These are phyloP conservation scores for Cyclostephanos tholiformis DNA, from an alignment of 108 stramenopile genomes.

Conservation along the genomic window DNA sequence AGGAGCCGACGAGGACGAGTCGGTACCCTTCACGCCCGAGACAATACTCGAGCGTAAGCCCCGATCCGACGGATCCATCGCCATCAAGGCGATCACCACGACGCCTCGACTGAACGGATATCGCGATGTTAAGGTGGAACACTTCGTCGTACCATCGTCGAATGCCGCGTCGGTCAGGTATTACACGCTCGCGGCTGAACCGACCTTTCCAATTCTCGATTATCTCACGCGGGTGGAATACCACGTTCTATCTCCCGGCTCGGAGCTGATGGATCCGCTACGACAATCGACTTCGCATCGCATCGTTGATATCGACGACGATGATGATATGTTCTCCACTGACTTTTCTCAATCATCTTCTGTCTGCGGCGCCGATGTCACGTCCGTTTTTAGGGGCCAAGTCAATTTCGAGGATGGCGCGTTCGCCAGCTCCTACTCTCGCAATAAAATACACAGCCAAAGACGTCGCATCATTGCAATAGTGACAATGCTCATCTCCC, in stretches of 20 bases:
- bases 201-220: neutral
- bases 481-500: neutral
- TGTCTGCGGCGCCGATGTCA: neutral
- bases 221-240: slow-evolving; percentile 32
- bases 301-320: slow-evolving; percentile 1
- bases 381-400: slow-evolving; percentile 2
- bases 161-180: slow-evolving; percentile 2
- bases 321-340: slow-evolving; percentile 11
- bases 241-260: slow-evolving; percentile 9
- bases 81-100: slow-evolving; percentile 13
- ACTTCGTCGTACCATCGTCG: slow-evolving; percentile 2
- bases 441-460: neutral
- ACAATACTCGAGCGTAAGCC: neutral
- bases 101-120: slow-evolving; percentile 21
- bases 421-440: neutral
- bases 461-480: neutral
- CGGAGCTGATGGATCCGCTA: slow-evolving; percentile 2
- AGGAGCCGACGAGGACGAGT: too few species aligned
- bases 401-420: neutral
- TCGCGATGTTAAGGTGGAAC: slow-evolving; percentile 17
- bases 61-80: slow-evolving; percentile 20
- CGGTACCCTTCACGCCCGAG: neutral
- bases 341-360: slow-evolving; percentile 3
- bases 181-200: neutral
- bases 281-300: neutral